Evolutionary conservation across 176 grass and related monocot species (phyloP).

Genomic region (Elaeis guineensis): DNA sequence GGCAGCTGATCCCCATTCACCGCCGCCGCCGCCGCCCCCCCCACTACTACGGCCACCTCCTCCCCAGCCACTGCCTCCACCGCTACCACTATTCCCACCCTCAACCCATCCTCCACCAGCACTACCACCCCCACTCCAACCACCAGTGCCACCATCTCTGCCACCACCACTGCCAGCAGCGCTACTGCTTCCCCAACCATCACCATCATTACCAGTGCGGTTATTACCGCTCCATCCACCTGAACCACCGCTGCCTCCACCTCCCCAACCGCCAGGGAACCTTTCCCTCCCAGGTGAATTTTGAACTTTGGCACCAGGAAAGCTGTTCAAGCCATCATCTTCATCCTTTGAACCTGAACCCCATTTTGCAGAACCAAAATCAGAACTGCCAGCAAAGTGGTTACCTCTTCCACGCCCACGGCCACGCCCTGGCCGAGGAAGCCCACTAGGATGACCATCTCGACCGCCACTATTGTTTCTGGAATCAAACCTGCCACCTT

Average conservation of each 20-base stretch:
- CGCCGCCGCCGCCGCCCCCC: too few relatives aligned
- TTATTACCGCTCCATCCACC: constrained; percentile 8
- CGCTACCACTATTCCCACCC: not conserved
- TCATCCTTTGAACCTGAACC: constrained; percentile 25
- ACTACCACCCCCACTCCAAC: too few relatives aligned
- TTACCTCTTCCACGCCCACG: constrained; percentile 29
- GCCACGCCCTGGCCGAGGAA: constrained; percentile 20
- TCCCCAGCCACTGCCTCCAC: not conserved
- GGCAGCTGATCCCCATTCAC: too few relatives aligned
- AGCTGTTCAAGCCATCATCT: constrained; percentile 17
- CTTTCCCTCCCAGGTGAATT: constrained; percentile 25
- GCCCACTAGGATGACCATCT: constrained; percentile 38
- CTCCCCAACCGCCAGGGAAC: constrained; percentile 28
- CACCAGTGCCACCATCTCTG: not conserved
- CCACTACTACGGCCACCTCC: too few relatives aligned
- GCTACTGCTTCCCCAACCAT: constrained; percentile 17
- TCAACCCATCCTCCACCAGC: not conserved
- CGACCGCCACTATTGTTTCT: constrained; percentile 28
- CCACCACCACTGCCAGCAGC: constrained; percentile 7
- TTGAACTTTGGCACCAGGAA: constrained; percentile 35
- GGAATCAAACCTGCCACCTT: constrained; percentile 79
- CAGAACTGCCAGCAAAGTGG: constrained; percentile 34
- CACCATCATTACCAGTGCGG: constrained; percentile 7
- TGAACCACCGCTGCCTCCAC: constrained; percentile 27
- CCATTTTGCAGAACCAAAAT: constrained; percentile 22